phyloP scores from a whole-genome alignment of 2,329 filamentous ascomycete genomes.

The Aspergillus hortae region DNA sequence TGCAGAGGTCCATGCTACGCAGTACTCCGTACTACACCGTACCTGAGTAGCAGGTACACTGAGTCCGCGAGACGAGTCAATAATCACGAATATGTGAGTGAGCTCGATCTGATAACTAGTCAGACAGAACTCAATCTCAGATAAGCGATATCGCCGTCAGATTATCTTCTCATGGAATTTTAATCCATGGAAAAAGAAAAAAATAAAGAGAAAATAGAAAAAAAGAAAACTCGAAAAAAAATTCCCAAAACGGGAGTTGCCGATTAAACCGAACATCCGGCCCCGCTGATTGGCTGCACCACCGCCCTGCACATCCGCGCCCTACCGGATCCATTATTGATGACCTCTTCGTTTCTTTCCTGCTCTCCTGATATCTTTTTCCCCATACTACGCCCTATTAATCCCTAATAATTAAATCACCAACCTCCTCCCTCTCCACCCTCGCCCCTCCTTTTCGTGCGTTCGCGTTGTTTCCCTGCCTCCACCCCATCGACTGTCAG shows the following conservation, averaged over 20 bases:
- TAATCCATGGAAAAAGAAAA: too few relatives aligned
- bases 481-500: neutral
- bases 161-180: neutral
- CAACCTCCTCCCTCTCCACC: neutral
- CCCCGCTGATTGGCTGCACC: conserved; percentile 6
- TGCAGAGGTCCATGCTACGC: too few relatives aligned
- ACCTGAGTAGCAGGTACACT: too few relatives aligned
- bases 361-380: conserved; percentile 1
- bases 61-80: too few relatives aligned
- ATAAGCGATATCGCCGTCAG: neutral
- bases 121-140: too few relatives aligned
- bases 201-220: neutral
- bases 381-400: neutral
- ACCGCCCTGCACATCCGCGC: conserved; percentile 6
- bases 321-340: conserved; percentile 7
- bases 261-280: conserved; percentile 9
- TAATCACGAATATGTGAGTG: too few relatives aligned
- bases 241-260: conserved; percentile 8
- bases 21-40: too few relatives aligned
- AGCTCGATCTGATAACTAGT: too few relatives aligned
- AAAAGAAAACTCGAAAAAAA: neutral
- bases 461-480: neutral
- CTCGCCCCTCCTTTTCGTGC: neutral
- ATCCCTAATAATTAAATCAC: neutral
- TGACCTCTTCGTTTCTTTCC: neutral